Conservation (phyloP, 257 asterid genomes). For the Jaltomata sinuosa region DNA sequence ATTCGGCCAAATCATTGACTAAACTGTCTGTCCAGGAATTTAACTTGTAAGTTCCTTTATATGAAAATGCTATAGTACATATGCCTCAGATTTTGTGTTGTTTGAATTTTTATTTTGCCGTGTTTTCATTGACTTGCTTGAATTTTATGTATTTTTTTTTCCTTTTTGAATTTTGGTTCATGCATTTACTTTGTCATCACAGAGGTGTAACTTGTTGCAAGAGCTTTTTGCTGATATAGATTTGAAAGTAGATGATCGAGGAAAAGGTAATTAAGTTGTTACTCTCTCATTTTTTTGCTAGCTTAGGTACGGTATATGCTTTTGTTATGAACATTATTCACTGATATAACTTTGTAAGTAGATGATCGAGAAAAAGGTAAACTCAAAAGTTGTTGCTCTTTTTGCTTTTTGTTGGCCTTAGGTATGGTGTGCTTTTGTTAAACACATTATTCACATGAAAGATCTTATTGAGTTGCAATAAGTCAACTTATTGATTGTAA, state of each 20-base stretch:
- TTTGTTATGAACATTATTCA: no score
- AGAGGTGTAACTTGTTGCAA: slow-evolving; percentile 69
- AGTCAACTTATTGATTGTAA: not conserved
- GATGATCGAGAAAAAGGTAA: no score
- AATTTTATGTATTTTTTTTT: slow-evolving; percentile 3
- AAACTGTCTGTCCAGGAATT: no score
- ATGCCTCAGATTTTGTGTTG: not conserved
- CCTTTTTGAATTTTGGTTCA: slow-evolving; percentile 1
- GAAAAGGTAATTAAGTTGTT: slow-evolving; percentile 44
- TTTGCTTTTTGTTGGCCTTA: not conserved
- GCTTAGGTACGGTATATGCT: no score
- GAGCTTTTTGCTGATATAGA: slow-evolving; percentile 90
- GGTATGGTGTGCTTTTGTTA: not conserved
- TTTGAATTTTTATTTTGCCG: not conserved
- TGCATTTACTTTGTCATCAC: slow-evolving; percentile 79
- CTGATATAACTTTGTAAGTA: no score
- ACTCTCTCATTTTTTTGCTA: no score
- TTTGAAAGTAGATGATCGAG: slow-evolving; percentile 91
- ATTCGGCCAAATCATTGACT: no score
- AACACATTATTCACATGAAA: not conserved
- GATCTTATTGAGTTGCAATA: not conserved
- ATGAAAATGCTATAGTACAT: slow-evolving; percentile 21
- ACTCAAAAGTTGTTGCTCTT: no score
- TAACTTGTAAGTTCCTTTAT: no score
- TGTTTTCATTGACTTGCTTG: no score